phyloP scores from a whole-genome alignment of 129 eudicot genomes.

The Logfia minima region DNA sequence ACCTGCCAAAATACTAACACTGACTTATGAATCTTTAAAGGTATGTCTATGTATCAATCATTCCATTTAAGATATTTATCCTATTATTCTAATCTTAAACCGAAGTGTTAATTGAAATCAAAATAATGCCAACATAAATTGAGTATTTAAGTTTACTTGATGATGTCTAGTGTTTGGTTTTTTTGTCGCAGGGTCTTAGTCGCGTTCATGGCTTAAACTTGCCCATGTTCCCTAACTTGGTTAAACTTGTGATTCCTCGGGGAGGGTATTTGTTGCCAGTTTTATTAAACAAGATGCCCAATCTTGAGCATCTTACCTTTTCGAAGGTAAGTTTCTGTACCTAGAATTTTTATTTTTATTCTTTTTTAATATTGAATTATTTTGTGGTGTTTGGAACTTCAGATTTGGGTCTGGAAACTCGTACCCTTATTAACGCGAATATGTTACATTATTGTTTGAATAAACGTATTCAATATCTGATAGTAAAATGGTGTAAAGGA shows the following conservation, averaged over 20 bases:
- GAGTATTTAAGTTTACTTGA: too few relatives aligned
- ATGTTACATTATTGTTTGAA: too few relatives aligned
- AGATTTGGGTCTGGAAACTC: too few relatives aligned
- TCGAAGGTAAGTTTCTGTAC: conserved; percentile 20
- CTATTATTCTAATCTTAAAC: too few relatives aligned
- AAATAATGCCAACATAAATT: too few relatives aligned
- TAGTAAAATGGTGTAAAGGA: too few relatives aligned
- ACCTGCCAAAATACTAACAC: conserved; percentile 12
- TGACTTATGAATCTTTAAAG: not conserved
- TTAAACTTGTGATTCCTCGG: conserved; percentile 6
- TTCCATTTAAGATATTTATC: not conserved
- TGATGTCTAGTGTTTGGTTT: not conserved
- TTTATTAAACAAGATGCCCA: conserved; percentile 25
- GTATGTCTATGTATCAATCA: not conserved
- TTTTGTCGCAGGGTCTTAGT: conserved; percentile 17
- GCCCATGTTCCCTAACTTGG: conserved; percentile 29
- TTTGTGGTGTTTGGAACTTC: too few relatives aligned
- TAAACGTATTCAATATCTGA: too few relatives aligned
- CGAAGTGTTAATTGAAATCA: too few relatives aligned
- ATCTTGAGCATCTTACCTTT: conserved; percentile 33
- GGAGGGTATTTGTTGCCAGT: conserved; percentile 9
- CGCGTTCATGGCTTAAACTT: not conserved
- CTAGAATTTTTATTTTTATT: too few relatives aligned
- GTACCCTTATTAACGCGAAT: too few relatives aligned
- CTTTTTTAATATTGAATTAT: too few relatives aligned